Percentiles rank a stretch among this genome's conserved stretches.
Evolutionary conservation across 768 basidiomycete genomes (phyloP).

Genomic region (Fistulinella prunicolor): DNA sequence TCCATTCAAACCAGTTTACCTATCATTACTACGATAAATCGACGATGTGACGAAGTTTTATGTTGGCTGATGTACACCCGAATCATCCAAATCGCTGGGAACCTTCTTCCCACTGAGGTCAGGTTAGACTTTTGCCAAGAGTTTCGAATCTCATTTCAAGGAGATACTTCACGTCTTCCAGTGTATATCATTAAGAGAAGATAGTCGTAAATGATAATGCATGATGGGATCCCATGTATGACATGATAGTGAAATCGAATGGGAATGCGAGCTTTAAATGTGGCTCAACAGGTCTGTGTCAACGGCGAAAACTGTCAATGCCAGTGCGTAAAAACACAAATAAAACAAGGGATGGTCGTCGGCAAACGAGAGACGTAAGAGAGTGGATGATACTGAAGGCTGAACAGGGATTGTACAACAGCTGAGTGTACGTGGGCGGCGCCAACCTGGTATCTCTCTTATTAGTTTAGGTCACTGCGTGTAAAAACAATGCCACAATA

Average conservation of each 20-base stretch:
- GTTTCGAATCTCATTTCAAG: neutral
- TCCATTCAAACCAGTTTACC: too few species aligned
- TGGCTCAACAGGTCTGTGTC: slow-evolving; percentile 8
- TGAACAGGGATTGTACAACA: slow-evolving; percentile 26
- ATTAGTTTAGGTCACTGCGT: slow-evolving; percentile 8
- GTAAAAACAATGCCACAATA: slow-evolving; percentile 12
- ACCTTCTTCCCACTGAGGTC: too few species aligned
- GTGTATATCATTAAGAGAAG: slow-evolving; percentile 25
- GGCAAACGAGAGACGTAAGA: slow-evolving; percentile 16
- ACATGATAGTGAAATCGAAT: slow-evolving; percentile 21
- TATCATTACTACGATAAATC: too few species aligned
- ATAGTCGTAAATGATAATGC: slow-evolving; percentile 30
- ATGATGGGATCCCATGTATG: slow-evolving; percentile 23
- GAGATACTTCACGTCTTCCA: slow-evolving; percentile 2
- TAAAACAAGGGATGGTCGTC: slow-evolving; percentile 22
- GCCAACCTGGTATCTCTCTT: slow-evolving; percentile 13
- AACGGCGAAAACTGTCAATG: slow-evolving; percentile 11
- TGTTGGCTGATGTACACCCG: too few species aligned
- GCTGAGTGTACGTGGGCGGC: slow-evolving; percentile 18
- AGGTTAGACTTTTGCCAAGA: too few species aligned
- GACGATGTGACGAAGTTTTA: too few species aligned
- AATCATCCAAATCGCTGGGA: too few species aligned
- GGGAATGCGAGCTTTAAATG: slow-evolving; percentile 14
- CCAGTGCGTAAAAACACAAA: slow-evolving; percentile 19
- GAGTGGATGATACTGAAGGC: slow-evolving; percentile 17